These are phyloP conservation scores for Penicillium atrosanguineum DNA, from an alignment of 495 filamentous ascomycete species.

Conservation along the genomic window DNA sequence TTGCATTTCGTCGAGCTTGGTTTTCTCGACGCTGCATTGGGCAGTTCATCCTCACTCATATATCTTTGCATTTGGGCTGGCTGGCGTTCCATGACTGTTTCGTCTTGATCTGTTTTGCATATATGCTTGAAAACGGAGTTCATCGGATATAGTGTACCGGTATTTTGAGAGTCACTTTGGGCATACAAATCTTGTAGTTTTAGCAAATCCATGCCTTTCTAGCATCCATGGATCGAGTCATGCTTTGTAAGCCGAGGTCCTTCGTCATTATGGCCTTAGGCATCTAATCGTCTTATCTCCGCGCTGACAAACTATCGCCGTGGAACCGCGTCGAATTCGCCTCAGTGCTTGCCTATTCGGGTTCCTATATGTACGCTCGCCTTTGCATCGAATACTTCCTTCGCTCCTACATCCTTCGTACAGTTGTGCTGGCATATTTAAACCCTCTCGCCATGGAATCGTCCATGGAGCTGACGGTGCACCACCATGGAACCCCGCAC, in stretches of 20 bases:
- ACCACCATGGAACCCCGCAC: constrained; percentile 66
- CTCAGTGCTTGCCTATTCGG: constrained; percentile 17
- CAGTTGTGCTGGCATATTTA: background rate
- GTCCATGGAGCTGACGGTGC: constrained; percentile 47
- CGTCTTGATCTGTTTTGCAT: background rate
- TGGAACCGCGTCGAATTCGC: constrained; percentile 30
- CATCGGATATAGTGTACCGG: background rate
- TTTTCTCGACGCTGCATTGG: background rate
- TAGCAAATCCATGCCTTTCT: background rate
- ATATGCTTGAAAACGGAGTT: background rate
- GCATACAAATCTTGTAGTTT: background rate
- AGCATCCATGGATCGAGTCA: background rate
- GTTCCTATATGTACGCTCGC: constrained; percentile 2
- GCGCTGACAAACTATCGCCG: constrained; percentile 39
- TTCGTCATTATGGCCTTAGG: constrained; percentile 8
- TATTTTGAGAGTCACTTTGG: background rate
- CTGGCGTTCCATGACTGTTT: background rate
- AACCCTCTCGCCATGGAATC: constrained; percentile 7
- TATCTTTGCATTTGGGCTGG: background rate
- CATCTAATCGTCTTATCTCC: constrained; percentile 22
- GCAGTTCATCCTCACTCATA: background rate
- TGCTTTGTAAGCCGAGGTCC: background rate
- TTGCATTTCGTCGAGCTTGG: background rate
- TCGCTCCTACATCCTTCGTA: background rate
- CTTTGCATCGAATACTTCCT: no score